Percentiles rank a stretch among this genome's conserved stretches.
These are phyloP conservation scores for Mycena venus DNA, from an alignment of 768 basidiomycete genomes.

Conservation along the genomic window DNA sequence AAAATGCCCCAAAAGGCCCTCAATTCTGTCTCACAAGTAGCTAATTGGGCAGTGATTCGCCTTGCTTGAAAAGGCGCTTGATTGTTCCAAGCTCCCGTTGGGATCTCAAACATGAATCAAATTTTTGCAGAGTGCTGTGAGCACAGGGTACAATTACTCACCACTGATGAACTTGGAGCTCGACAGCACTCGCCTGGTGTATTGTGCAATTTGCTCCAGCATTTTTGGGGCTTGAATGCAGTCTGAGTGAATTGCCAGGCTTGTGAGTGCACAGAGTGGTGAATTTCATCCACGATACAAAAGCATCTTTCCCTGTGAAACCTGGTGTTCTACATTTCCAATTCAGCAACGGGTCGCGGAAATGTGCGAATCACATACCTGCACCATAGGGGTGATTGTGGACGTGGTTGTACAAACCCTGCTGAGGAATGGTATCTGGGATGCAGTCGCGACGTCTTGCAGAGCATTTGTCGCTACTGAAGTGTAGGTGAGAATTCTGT, in stretches of 20 bases:
- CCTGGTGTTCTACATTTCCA: neutral
- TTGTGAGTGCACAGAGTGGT: too few relatives aligned
- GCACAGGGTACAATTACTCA: neutral
- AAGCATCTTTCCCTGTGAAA: too few relatives aligned
- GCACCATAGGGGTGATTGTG: neutral
- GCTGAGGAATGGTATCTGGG: too few relatives aligned
- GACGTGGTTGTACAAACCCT: too few relatives aligned
- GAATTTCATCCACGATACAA: too few relatives aligned
- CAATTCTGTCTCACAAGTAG: too few relatives aligned
- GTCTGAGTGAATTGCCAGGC: too few relatives aligned
- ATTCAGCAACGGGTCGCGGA: neutral
- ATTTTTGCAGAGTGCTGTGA: neutral
- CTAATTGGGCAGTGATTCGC: too few relatives aligned
- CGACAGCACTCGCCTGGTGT: neutral
- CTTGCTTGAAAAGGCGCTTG: too few relatives aligned
- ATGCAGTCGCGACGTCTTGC: too few relatives aligned
- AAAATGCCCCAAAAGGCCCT: neutral
- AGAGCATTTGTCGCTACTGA: neutral
- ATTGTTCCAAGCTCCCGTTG: too few relatives aligned
- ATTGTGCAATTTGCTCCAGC: conserved; percentile 2
- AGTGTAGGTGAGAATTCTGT: neutral
- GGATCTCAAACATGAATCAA: neutral
- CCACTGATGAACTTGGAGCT: neutral
- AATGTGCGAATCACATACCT: neutral
- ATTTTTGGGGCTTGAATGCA: too few relatives aligned